These are phyloP conservation scores for Vitis hybrid DNA, from an alignment of 177 flowering plant genomes.

Conservation along the genomic window DNA sequence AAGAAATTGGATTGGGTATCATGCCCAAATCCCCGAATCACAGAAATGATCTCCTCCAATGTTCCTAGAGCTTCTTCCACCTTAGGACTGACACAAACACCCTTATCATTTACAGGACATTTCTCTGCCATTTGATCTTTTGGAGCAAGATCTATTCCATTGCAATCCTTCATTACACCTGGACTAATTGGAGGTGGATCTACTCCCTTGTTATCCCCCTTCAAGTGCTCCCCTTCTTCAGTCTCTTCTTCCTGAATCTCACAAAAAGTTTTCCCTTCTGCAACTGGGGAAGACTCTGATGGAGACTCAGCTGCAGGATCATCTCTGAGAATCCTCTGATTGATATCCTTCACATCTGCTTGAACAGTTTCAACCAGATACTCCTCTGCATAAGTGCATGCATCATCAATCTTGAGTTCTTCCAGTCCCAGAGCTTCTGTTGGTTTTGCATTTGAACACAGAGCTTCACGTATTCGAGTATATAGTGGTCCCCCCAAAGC, in stretches of 20 bases:
- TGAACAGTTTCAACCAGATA: conserved; percentile 4
- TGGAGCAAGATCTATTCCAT: conserved; percentile 7
- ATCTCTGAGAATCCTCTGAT: conserved; percentile 13
- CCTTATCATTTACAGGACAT: conserved; percentile 14
- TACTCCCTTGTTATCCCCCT: conserved; percentile 8
- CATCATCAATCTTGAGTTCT: conserved; percentile 14
- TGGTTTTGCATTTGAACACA: conserved; percentile 25
- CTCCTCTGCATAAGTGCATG: conserved; percentile 16
- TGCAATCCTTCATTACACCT: background rate
- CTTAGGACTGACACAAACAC: conserved; percentile 42
- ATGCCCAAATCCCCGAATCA: conserved; percentile 35
- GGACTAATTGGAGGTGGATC: conserved; percentile 11
- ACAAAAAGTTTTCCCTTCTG: conserved; percentile 11
- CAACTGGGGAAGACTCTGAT: conserved; percentile 2
- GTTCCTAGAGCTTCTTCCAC: conserved; percentile 66
- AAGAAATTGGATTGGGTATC: conserved; percentile 19
- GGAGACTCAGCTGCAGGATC: conserved; percentile 6
- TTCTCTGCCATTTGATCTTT: conserved; percentile 9
- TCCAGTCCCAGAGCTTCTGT: conserved; percentile 13
- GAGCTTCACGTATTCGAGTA: conserved; percentile 53
- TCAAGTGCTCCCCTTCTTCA: conserved; percentile 14
- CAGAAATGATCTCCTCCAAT: conserved; percentile 53
- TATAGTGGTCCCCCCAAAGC: conserved; percentile 64
- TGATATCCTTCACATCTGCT: conserved; percentile 9
- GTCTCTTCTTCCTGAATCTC: conserved; percentile 47